phyloP scores from a whole-genome alignment of 805 yeast species.

The Ogataea thermomethanolica region DNA sequence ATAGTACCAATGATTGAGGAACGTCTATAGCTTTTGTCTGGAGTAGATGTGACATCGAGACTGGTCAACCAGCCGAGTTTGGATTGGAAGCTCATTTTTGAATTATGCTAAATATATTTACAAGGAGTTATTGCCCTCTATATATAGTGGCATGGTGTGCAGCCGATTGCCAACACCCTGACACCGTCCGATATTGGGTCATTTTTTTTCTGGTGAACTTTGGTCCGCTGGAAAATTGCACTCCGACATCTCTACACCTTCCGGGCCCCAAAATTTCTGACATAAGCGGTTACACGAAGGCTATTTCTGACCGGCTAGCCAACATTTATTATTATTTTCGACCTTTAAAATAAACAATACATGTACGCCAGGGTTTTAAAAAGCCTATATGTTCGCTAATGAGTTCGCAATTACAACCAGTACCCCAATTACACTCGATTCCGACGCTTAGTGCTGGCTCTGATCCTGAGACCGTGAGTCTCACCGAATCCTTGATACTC shows the following conservation, averaged over 20 bases:
- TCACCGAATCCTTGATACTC: conserved; percentile 19
- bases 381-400: background rate
- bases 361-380: background rate
- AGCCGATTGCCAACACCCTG: conserved; percentile 8
- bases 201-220: conserved; percentile 7
- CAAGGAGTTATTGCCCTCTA: conserved; percentile 4
- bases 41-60: conserved; percentile 69
- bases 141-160: conserved; percentile 6
- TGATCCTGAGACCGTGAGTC: conserved; percentile 12
- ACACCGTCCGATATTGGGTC: conserved; percentile 8
- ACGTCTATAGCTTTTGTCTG: conserved; percentile 81
- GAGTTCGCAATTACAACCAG: background rate
- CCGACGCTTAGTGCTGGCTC: background rate
- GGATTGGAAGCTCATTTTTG: conserved; percentile 30
- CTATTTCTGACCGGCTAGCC: conserved; percentile 1
- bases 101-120: conserved; percentile 2
- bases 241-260: conserved; percentile 10
- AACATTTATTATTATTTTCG: conserved; percentile 3
- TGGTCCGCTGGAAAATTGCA: conserved; percentile 11
- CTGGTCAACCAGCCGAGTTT: conserved; percentile 79
- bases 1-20: conserved; percentile 97
- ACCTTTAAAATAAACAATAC: background rate
- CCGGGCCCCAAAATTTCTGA: background rate
- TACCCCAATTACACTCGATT: background rate
- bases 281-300: background rate